phyloP scores from a whole-genome alignment of 2,329 filamentous ascomycete genomes.

The Chrysoporthe austroafricana region DNA sequence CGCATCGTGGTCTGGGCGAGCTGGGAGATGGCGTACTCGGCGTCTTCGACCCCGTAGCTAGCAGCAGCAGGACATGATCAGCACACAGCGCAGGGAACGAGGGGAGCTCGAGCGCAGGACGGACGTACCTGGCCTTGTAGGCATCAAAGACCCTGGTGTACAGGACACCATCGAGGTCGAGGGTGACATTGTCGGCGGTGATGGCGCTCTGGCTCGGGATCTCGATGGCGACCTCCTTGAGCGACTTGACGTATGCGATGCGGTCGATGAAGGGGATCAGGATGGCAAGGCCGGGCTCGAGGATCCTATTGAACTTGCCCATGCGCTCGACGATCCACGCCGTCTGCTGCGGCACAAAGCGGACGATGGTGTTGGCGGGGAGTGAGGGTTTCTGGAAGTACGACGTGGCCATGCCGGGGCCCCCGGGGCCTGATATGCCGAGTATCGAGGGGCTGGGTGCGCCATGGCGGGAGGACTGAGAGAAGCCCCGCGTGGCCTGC shows the following conservation, averaged over 20 bases:
- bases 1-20: conserved; percentile 99
- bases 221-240: conserved; percentile 96
- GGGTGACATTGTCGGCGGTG: conserved; percentile 95
- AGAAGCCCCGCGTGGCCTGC: conserved; percentile 22
- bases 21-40: conserved; percentile 97
- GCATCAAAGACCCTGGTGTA: conserved; percentile 97
- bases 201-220: conserved; percentile 98
- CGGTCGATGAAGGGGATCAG: conserved; percentile 89
- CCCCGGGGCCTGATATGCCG: conserved; percentile 37
- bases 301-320: conserved; percentile 94
- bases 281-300: conserved; percentile 88
- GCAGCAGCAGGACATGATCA: conserved; percentile 13
- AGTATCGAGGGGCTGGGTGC: conserved; percentile 32
- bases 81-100: neutral
- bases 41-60: conserved; percentile 97
- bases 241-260: conserved; percentile 95
- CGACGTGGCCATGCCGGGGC: conserved; percentile 59
- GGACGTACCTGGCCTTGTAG: conserved; percentile 85
- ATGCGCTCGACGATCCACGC: conserved; percentile 99
- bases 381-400: conserved; percentile 79
- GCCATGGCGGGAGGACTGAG: conserved; percentile 29
- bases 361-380: conserved; percentile 91
- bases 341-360: conserved; percentile 98
- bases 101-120: conserved; percentile 31
- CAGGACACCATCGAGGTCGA: conserved; percentile 93